These are phyloP conservation scores for Tylopilus plumbeoviolaceoides DNA, from an alignment of 768 basidiomycete genomes.

Conservation along the genomic window DNA sequence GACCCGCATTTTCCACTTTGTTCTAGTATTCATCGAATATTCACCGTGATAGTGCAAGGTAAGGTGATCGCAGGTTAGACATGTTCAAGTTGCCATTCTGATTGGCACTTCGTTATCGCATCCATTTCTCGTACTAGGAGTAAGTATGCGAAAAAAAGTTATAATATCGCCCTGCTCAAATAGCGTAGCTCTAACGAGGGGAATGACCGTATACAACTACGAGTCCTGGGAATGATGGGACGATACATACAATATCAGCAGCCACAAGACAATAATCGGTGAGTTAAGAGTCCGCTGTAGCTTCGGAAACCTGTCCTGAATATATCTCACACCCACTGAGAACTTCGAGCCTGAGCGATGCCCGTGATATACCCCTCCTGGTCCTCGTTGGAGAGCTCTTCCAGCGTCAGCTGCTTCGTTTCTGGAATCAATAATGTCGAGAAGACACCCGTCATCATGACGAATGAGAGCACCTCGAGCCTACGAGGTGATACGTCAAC, in stretches of 20 bases:
- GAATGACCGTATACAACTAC: neutral
- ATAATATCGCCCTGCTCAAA: neutral
- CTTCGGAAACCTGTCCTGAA: neutral
- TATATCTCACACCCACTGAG: neutral
- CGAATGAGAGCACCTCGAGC: neutral
- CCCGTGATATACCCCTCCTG: neutral
- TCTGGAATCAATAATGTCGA: neutral
- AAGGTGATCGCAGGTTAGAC: no score
- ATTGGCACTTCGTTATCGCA: no score
- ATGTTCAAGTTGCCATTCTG: no score
- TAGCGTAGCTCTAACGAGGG: neutral
- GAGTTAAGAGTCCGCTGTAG: neutral
- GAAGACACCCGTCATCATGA: neutral
- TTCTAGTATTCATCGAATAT: no score
- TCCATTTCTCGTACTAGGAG: no score
- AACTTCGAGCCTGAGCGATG: neutral
- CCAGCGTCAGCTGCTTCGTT: neutral
- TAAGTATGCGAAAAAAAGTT: neutral
- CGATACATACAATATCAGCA: neutral
- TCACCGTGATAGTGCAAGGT: no score
- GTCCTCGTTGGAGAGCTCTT: neutral
- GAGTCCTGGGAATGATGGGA: neutral
- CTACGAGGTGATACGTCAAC: neutral
- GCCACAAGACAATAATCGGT: neutral
- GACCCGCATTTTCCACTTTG: no score